Percentiles rank a stretch among this genome's conserved stretches.
phyloP scores from a whole-genome alignment of 2,329 filamentous ascomycete species.

The Purpureocillium lavendulum region DNA sequence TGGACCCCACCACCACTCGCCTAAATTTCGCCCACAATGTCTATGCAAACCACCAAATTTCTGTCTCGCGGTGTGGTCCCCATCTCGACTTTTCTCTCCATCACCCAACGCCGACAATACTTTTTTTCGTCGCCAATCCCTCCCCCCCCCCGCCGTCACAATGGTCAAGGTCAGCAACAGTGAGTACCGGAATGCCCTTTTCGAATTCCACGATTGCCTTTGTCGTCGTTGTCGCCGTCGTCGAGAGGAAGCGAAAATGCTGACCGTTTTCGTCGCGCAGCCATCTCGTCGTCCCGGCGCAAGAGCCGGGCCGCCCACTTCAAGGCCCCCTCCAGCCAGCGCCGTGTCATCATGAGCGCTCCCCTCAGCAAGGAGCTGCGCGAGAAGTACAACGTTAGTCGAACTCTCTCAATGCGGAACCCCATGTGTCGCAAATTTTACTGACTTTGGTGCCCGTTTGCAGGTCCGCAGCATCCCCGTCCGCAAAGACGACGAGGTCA shows the following conservation, averaged over 20 bases:
- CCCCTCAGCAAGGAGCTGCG: constrained; percentile 93
- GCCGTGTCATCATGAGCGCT: constrained; percentile 95
- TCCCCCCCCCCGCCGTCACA: constrained; percentile 31
- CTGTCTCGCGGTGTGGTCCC: constrained; percentile 2
- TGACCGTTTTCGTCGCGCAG: constrained; percentile 25
- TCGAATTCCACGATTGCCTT: background rate
- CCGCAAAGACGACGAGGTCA: constrained; percentile 95
- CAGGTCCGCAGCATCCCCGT: constrained; percentile 93
- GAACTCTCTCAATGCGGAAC: background rate
- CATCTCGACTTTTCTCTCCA: constrained; percentile 6
- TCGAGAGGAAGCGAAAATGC: too few relatives aligned
- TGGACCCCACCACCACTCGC: constrained; percentile 14
- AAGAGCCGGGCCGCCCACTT: constrained; percentile 99
- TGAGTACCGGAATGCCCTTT: constrained; percentile 23
- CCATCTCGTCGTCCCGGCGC: constrained; percentile 72
- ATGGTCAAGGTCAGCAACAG: constrained; percentile 65
- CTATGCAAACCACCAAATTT: constrained; percentile 7
- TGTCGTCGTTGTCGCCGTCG: too few relatives aligned
- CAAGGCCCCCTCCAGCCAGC: constrained; percentile 85
- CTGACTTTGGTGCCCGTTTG: background rate
- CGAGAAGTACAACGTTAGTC: constrained; percentile 94
- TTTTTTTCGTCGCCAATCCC: constrained; percentile 16
- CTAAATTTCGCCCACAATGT: constrained; percentile 24
- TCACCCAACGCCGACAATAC: constrained; percentile 22
- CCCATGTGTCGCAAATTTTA: background rate